phyloP scores from a whole-genome alignment of 2,329 filamentous ascomycete species.

The Diaporthe batatas region DNA sequence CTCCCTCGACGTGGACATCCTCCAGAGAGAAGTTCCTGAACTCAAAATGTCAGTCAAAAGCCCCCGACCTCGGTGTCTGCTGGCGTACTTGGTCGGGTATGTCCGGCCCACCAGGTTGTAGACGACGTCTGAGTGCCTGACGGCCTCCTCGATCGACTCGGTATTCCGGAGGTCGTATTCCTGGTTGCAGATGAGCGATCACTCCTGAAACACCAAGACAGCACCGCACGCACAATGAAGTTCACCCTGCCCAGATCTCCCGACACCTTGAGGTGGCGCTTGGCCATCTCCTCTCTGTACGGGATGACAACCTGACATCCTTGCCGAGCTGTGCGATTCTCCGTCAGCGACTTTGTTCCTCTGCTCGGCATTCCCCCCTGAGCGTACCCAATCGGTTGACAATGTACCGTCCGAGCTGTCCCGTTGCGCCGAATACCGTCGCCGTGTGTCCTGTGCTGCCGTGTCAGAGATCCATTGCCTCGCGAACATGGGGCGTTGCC shows the following conservation, averaged over 20 bases:
- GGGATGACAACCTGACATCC: slow-evolving; percentile 96
- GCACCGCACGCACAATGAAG: slow-evolving; percentile 77
- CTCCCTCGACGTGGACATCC: slow-evolving; percentile 93
- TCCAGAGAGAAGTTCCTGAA: slow-evolving; percentile 89
- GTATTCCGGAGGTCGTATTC: slow-evolving; percentile 97
- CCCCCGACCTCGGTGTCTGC: neutral
- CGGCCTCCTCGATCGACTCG: slow-evolving; percentile 93
- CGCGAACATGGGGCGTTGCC: neutral
- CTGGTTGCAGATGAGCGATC: slow-evolving; percentile 56
- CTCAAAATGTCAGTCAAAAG: slow-evolving; percentile 6
- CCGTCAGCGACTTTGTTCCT: slow-evolving; percentile 44
- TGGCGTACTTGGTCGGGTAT: slow-evolving; percentile 90
- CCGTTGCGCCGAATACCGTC: slow-evolving; percentile 97
- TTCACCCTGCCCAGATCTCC: slow-evolving; percentile 91
- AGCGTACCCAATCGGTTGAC: slow-evolving; percentile 87
- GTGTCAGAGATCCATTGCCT: slow-evolving; percentile 38
- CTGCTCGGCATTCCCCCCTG: neutral
- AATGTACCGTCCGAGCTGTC: slow-evolving; percentile 95
- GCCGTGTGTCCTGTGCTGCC: slow-evolving; percentile 83
- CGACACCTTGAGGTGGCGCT: slow-evolving; percentile 95
- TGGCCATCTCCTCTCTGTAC: slow-evolving; percentile 97
- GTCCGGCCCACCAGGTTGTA: slow-evolving; percentile 96
- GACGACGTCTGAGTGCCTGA: slow-evolving; percentile 96
- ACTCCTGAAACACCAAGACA: slow-evolving; percentile 38
- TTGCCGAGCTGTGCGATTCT: slow-evolving; percentile 75